phyloP scores from a whole-genome alignment of 306 rosid species.

The Pterocarpus macrocarpus region DNA sequence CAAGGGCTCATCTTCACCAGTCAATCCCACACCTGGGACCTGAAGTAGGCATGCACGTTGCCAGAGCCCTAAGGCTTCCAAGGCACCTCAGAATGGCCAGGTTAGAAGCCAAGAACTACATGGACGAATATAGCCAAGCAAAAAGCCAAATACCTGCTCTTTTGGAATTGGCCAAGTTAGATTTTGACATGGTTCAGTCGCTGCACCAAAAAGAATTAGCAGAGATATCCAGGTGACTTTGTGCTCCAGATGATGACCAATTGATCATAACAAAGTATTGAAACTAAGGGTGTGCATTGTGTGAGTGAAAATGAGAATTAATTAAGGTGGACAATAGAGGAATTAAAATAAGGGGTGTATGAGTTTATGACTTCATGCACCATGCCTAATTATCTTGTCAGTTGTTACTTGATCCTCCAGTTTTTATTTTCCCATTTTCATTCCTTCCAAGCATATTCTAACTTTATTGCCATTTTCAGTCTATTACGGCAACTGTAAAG shows the following conservation, averaged over 20 bases:
- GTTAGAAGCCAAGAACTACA: constrained; percentile 53
- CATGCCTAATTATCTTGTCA: background rate
- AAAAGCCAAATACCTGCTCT: constrained; percentile 31
- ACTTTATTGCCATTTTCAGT: background rate
- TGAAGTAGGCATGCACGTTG: constrained; percentile 1
- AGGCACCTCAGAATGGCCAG: constrained; percentile 55
- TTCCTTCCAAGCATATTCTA: background rate
- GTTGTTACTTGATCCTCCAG: background rate
- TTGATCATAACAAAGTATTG: no score
- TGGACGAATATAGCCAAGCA: constrained; percentile 41
- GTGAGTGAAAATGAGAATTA: no score
- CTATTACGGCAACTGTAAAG: background rate
- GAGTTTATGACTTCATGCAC: no score
- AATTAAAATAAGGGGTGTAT: no score
- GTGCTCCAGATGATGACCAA: background rate
- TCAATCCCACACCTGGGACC: constrained; percentile 40
- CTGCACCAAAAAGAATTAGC: constrained; percentile 55
- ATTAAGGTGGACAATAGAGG: no score
- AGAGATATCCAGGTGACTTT: constrained; percentile 52
- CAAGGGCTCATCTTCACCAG: constrained; percentile 33
- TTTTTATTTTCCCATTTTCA: background rate
- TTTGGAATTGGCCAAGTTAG: constrained; percentile 52
- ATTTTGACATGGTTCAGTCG: constrained; percentile 43
- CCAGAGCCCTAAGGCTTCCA: constrained; percentile 48
- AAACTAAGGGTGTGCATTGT: no score